Conservation (phyloP, 2,329 filamentous ascomycete species). For the Pyricularia pennisetigena region DNA sequence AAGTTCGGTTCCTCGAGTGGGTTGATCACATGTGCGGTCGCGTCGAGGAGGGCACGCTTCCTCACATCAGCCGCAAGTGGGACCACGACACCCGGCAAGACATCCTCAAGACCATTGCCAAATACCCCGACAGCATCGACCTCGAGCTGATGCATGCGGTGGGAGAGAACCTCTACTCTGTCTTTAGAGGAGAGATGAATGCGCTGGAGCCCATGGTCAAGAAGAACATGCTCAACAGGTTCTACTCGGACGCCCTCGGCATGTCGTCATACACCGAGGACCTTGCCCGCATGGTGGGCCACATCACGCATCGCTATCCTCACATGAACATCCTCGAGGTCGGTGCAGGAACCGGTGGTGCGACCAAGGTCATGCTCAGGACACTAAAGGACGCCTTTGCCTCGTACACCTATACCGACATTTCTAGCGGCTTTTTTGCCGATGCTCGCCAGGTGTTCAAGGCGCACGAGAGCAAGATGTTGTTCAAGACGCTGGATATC, state of each 20-base stretch:
- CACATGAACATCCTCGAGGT: conserved; percentile 18
- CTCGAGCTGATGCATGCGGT: conserved; percentile 8
- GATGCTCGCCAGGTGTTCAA: conserved; percentile 17
- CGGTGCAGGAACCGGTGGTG: neutral
- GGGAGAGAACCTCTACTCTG: conserved; percentile 6
- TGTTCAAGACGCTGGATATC: conserved; percentile 22
- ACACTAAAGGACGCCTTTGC: conserved; percentile 14
- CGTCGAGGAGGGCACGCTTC: neutral
- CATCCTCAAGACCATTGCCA: neutral
- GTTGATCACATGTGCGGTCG: neutral
- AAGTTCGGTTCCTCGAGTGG: neutral
- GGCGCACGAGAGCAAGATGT: conserved; percentile 14
- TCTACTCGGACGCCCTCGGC: conserved; percentile 14
- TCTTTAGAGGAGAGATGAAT: conserved; percentile 3
- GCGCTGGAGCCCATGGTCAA: conserved; percentile 23
- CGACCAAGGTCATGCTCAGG: conserved; percentile 17
- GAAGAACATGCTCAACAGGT: conserved; percentile 20
- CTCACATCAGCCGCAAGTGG: neutral
- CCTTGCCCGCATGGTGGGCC: neutral
- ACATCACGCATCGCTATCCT: conserved; percentile 21
- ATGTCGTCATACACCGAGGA: neutral
- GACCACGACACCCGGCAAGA: neutral
- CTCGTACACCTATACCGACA: conserved; percentile 12
- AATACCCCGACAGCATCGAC: conserved; percentile 4
- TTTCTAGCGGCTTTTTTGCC: conserved; percentile 18